Evolutionary conservation across 163 green algal genomes (phyloP).

Genomic region (Chlorella variabilis): DNA sequence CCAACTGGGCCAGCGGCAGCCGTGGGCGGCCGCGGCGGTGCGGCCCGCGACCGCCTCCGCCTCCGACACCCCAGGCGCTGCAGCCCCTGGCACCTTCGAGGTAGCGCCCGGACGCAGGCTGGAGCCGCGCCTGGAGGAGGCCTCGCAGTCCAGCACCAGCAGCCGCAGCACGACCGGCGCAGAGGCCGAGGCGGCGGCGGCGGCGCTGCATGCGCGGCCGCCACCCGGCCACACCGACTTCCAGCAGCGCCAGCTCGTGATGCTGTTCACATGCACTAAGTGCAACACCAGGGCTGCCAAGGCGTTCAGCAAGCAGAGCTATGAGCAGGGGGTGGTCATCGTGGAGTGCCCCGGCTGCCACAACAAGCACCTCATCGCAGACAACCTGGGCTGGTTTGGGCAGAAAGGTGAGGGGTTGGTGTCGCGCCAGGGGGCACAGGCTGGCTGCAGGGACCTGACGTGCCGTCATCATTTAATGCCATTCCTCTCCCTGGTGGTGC

Average conservation of each 20-base stretch:
- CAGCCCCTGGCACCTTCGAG: neutral
- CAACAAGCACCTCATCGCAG: slow-evolving; percentile 76
- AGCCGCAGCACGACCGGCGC: neutral
- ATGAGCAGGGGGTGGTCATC: slow-evolving; percentile 78
- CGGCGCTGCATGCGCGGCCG: neutral
- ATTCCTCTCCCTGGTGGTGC: no score
- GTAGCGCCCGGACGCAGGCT: neutral
- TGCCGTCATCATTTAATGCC: no score
- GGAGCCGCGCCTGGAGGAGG: neutral
- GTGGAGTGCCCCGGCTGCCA: slow-evolving; percentile 78
- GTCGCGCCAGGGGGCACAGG: neutral
- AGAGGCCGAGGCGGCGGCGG: neutral
- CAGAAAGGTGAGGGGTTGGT: slow-evolving; percentile 32
- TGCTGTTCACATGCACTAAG: slow-evolving; percentile 51
- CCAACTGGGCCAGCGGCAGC: neutral
- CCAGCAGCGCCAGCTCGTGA: slow-evolving; percentile 45
- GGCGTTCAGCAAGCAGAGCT: slow-evolving; percentile 75
- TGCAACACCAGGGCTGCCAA: slow-evolving; percentile 75
- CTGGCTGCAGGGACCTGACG: neutral
- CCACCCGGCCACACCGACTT: slow-evolving; percentile 27
- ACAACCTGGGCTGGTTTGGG: slow-evolving; percentile 81
- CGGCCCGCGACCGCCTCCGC: neutral
- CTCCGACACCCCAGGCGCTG: neutral
- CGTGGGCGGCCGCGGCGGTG: slow-evolving; percentile 2
- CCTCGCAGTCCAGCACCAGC: neutral